A percentile compares a stretch with the other conserved stretches of the same genome.
phyloP scores from a whole-genome alignment of 495 filamentous ascomycete genomes.

The Podospora tetraspora region DNA sequence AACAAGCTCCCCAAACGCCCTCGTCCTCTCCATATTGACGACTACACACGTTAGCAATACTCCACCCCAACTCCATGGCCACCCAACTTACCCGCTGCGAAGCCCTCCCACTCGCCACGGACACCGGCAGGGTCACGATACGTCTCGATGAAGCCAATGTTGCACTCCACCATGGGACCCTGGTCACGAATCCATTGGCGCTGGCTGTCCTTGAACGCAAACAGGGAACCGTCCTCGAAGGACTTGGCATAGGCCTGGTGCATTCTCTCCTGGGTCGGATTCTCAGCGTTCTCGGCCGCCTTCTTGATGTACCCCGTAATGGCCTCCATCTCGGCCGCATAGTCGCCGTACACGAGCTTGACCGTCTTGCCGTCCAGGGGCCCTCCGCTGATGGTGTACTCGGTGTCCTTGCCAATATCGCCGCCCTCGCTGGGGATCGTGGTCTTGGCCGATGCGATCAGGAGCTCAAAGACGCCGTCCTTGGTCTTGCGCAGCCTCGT shows the following conservation, averaged over 20 bases:
- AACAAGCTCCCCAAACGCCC: constrained; percentile 83
- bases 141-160: constrained; percentile 94
- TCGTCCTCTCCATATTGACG: constrained; percentile 75
- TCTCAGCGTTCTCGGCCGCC: constrained; percentile 71
- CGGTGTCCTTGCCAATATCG: constrained; percentile 62
- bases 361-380: constrained; percentile 59
- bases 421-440: constrained; percentile 50
- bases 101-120: constrained; percentile 95
- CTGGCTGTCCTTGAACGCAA: constrained; percentile 87
- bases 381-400: constrained; percentile 60
- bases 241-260: constrained; percentile 75
- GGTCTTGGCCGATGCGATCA: constrained; percentile 68
- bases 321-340: constrained; percentile 72
- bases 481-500: constrained; percentile 74
- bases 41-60: constrained; percentile 27
- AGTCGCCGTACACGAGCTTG: constrained; percentile 78
- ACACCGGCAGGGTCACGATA: constrained; percentile 92
- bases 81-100: constrained; percentile 51
- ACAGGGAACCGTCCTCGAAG: constrained; percentile 76
- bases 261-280: constrained; percentile 83
- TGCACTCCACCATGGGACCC: constrained; percentile 80
- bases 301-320: constrained; percentile 65
- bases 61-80: background rate
- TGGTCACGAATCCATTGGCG: constrained; percentile 90
- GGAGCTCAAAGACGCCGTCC: constrained; percentile 67